phyloP scores from a whole-genome alignment of 495 filamentous ascomycete genomes.

The Parmelia sp. region DNA sequence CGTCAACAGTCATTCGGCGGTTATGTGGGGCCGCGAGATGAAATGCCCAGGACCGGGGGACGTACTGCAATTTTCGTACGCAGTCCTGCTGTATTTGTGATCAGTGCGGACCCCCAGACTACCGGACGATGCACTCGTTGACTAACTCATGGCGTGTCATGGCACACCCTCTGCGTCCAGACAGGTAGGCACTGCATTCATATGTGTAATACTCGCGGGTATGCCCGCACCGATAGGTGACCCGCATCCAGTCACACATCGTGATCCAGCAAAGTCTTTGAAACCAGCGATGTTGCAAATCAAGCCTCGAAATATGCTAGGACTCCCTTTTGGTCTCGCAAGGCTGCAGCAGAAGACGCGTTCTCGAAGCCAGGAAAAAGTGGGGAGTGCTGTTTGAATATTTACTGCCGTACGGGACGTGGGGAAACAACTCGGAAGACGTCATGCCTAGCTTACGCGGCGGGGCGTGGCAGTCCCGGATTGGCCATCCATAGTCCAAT shows the following conservation, averaged over 20 bases:
- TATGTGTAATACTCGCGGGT: conserved; percentile 2
- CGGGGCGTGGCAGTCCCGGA: conserved; percentile 1
- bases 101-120: not conserved
- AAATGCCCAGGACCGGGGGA: not conserved
- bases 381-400: conserved; percentile 4
- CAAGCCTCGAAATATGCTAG: not conserved
- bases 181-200: conserved; percentile 1
- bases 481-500: not conserved
- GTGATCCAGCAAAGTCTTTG: not conserved
- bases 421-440: not conserved
- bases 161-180: not conserved
- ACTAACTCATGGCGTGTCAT: conserved; percentile 7
- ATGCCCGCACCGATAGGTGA: conserved; percentile 2
- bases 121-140: not conserved
- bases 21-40: not conserved
- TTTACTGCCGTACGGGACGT: not conserved
- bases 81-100: not conserved
- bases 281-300: not conserved
- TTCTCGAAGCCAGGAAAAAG: conserved; percentile 4
- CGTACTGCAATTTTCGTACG: conserved; percentile 6
- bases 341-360: conserved; percentile 1
- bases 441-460: not conserved
- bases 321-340: not conserved
- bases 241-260: conserved; percentile 4
- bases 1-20: not conserved